Conservation (phyloP, 1,139 yeast species). For the Yamadazyma friedrichii region DNA sequence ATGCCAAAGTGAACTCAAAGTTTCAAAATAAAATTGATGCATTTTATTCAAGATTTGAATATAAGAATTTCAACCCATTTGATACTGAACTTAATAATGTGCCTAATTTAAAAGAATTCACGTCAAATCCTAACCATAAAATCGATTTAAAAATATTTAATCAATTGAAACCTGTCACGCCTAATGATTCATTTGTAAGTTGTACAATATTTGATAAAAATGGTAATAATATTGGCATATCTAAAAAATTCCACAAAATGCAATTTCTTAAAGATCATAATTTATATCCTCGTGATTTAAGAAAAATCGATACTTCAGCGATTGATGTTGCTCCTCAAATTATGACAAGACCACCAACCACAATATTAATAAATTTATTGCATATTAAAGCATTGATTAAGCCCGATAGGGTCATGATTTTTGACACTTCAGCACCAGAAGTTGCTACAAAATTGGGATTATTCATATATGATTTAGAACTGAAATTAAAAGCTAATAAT, state of each 20-base stretch:
- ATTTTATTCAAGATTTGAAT: constrained; percentile 4
- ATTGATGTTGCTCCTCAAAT: constrained; percentile 90
- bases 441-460: constrained; percentile 65
- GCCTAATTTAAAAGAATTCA: constrained; percentile 16
- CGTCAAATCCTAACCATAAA: constrained; percentile 16
- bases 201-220: constrained; percentile 72
- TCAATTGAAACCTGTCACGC: constrained; percentile 54
- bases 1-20: background rate
- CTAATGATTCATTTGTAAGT: constrained; percentile 56
- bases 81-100: constrained; percentile 13
- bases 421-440: constrained; percentile 65
- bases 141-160: constrained; percentile 19
- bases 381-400: constrained; percentile 87
- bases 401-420: constrained; percentile 75
- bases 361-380: constrained; percentile 75
- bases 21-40: constrained; percentile 1
- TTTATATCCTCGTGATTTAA: constrained; percentile 74
- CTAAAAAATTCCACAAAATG: constrained; percentile 76
- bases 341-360: constrained; percentile 66
- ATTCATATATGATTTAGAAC: constrained; percentile 83
- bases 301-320: constrained; percentile 86
- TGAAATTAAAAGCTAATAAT: constrained; percentile 54
- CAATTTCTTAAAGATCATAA: constrained; percentile 73
- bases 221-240: constrained; percentile 73
- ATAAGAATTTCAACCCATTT: constrained; percentile 10